These are phyloP conservation scores for Zasmidium cellare DNA, from an alignment of 2,329 filamentous ascomycete species.

Conservation along the genomic window DNA sequence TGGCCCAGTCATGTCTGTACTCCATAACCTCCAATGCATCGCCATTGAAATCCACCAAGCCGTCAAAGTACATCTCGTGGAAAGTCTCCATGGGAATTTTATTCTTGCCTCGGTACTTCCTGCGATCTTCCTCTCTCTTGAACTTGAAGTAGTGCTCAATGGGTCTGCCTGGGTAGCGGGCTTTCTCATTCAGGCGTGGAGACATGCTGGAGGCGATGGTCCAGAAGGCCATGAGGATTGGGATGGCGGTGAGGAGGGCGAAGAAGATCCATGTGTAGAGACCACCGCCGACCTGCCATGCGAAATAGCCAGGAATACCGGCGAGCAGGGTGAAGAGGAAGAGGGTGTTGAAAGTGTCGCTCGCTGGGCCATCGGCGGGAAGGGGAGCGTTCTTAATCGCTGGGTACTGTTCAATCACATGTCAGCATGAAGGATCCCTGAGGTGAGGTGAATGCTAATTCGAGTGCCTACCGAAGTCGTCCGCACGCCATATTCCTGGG, in stretches of 20 bases:
- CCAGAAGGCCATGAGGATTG: slow-evolving; percentile 83
- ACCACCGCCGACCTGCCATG: slow-evolving; percentile 81
- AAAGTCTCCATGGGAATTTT: slow-evolving; percentile 92
- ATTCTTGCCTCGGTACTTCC: slow-evolving; percentile 73
- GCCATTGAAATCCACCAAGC: slow-evolving; percentile 92
- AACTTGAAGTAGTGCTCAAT: slow-evolving; percentile 90
- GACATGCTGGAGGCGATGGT: slow-evolving; percentile 74
- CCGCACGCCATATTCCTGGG: slow-evolving; percentile 60
- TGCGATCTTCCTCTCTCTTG: slow-evolving; percentile 60
- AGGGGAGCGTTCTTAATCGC: slow-evolving; percentile 93
- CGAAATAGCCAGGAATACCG: slow-evolving; percentile 74
- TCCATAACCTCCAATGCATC: slow-evolving; percentile 87
- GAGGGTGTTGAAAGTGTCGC: slow-evolving; percentile 83
- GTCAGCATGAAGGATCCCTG: slow-evolving; percentile 7
- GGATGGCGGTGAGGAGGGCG: slow-evolving; percentile 72
- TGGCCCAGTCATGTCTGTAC: slow-evolving; percentile 96
- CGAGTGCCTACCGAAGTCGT: slow-evolving; percentile 55
- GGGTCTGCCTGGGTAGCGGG: slow-evolving; percentile 77
- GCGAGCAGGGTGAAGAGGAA: slow-evolving; percentile 70
- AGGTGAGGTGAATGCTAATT: not conserved
- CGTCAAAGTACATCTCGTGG: slow-evolving; percentile 97
- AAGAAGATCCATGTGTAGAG: slow-evolving; percentile 88
- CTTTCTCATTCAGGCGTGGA: slow-evolving; percentile 91
- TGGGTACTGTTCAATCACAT: slow-evolving; percentile 61
- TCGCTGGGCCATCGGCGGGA: slow-evolving; percentile 82